These are phyloP conservation scores for Prototheca wickerhamii DNA, from an alignment of 163 green algal species.

Conservation along the genomic window DNA sequence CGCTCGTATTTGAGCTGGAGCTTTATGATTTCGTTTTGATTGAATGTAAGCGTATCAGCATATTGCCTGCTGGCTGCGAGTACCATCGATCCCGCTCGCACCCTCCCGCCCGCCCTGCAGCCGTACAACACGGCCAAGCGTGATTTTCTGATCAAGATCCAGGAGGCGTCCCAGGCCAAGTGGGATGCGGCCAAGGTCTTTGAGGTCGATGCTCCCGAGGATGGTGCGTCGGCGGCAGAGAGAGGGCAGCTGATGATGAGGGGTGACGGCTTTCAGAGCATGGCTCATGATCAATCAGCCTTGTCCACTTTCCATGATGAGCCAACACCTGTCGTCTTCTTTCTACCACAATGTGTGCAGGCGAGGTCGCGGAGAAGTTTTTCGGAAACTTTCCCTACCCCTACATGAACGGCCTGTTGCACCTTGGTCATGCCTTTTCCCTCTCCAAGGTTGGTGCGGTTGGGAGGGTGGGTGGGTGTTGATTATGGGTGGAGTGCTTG, in stretches of 20 bases:
- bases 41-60: not conserved
- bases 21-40: not conserved
- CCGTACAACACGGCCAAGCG: slow-evolving; percentile 42
- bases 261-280: too few relatives aligned
- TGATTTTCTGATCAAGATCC: slow-evolving; percentile 75
- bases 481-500: too few relatives aligned
- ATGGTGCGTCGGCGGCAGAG: slow-evolving; percentile 30
- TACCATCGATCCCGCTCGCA: not conserved
- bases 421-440: slow-evolving; percentile 97
- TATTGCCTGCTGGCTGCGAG: not conserved
- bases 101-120: not conserved
- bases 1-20: not conserved
- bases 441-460: slow-evolving; percentile 97
- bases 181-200: slow-evolving; percentile 80
- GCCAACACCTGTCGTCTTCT: not conserved
- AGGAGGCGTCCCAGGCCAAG: slow-evolving; percentile 56
- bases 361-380: slow-evolving; percentile 66
- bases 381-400: slow-evolving; percentile 99
- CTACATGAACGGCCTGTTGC: slow-evolving; percentile 99
- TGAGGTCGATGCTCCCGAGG: slow-evolving; percentile 63
- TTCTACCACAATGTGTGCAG: not conserved
- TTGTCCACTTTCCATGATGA: not conserved
- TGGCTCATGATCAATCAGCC: slow-evolving; percentile 5
- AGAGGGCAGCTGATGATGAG: too few relatives aligned
- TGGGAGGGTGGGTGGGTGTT: not conserved